Evolutionary conservation across 768 basidiomycete genomes (phyloP), one percentile per base, ranked within the genome.

Genomic region (Pleurotus cornucopiae): DNA sequence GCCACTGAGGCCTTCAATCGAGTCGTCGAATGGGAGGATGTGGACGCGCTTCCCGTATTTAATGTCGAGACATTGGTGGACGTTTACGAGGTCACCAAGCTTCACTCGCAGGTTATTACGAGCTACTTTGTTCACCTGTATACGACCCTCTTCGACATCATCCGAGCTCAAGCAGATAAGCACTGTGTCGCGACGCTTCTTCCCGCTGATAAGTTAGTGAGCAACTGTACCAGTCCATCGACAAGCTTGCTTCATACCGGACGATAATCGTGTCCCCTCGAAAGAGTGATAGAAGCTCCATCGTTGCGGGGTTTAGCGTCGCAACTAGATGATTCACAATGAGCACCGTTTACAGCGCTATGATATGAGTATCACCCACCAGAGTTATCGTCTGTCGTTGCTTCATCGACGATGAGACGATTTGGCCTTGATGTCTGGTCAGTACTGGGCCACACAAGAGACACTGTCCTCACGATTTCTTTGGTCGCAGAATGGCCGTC

Each of bases 101-200:
- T 98, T 98, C 63, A 98, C 93, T 55, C 96, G 91, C 46, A 98
- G 75, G 75, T 99, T 98, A 77, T 98, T 96, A 57, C 97, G 92
- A n/a, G 97, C 97, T 37, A 99, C 97, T 73, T 98, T 98, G 86
- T 99, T 99, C 75, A 99, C 77, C 66, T 97, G 95, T 60, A 99
- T 95, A 69, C 92, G 91, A 57, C 97, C 96, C 73, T 98, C 97
- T 64, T 98, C 97, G 59, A 98, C 92, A 59, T 96, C 93, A 66
- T 98, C 97, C 40, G 90, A 91, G 66, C 89, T 90, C 66, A 99
- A 73, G 66, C 94, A 97, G 69, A 98, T 98, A 59, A 99, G 86
- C 43, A 99, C 97, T 6, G 96, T 98, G 65, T 98, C 95, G 64
- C 89, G 87, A 67, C 97, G 87, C 79, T 97, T 95, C 83, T 98